Base-by-base conservation (phyloP, 2,329 filamentous ascomycete species). In the Colletotrichum tofieldiae region DNA sequence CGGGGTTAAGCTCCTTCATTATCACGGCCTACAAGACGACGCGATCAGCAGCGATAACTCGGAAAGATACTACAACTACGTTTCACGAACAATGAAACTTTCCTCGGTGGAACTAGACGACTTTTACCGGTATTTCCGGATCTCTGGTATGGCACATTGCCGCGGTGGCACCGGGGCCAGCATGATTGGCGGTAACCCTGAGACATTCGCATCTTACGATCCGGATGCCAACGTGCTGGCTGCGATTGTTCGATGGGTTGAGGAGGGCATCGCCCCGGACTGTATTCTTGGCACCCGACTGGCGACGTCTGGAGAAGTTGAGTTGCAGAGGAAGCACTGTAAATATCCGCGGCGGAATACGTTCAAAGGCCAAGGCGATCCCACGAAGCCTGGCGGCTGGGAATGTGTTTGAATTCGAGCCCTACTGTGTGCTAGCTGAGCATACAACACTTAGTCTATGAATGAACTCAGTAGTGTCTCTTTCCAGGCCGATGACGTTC, bases 71-170 rank as follows among this genome's bases (percentile, higher is more conserved):
- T 88, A 88, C 77, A 79, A 86, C 54, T 80, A 86, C 59, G 84
- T 87, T 5, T 79, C 81, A 2, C 39, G 77, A 14, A 86, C 84
- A 0, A 87, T 88, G 85, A 72, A 73, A 5, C 76, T 81, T 0
- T 73, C 79, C 2, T 62, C 64, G 7, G 37, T 49, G 0, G 68
- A 71, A 0, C 49, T 73, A 20, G 62, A 74, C 12, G 84, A 86
- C 20, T 87, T 87, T 76, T 90, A 88, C 78, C 77, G 82, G 2
- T 81, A 87, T 74, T 89, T 89, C 76, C 77, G 81, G 5, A 82
- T 89, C 7, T 86, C 87, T 1, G 88, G 87, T 1, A 84, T 89
- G 80, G 80, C 78, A 5, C 88, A 90, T 75, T 90, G 88, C 67
- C 18, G 58, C 35, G 84, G 84, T 2, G 88, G 88, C 11, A 79